phyloP scores from a whole-genome alignment of 2,329 filamentous ascomycete species.

The Polytolypa hystricis region DNA sequence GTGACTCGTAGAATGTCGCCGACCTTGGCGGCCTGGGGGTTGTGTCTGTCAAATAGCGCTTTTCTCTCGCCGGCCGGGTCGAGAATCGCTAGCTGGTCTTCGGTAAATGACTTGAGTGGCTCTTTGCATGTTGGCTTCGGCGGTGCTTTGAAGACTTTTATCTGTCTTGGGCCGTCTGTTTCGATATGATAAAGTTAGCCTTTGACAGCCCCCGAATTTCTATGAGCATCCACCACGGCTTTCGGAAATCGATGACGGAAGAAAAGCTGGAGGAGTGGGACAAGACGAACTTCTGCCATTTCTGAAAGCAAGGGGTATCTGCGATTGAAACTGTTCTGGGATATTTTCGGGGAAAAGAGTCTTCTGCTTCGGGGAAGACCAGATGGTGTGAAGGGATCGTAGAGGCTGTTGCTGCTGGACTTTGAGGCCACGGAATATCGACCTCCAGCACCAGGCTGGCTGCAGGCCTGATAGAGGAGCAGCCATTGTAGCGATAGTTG shows the following conservation, averaged over 20 bases:
- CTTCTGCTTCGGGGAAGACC: constrained; percentile 32
- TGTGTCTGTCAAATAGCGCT: constrained; percentile 63
- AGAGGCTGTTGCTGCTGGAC: constrained; percentile 38
- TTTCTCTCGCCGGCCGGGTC: constrained; percentile 78
- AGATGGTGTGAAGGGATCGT: constrained; percentile 42
- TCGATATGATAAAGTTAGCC: neutral
- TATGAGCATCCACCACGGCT: too few relatives aligned
- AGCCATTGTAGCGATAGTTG: constrained; percentile 39
- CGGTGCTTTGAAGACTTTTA: constrained; percentile 43
- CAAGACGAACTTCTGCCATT: neutral
- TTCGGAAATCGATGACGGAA: too few relatives aligned
- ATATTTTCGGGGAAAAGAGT: constrained; percentile 31
- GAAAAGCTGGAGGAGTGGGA: too few relatives aligned
- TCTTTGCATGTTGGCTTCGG: constrained; percentile 43
- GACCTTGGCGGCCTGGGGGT: constrained; percentile 66
- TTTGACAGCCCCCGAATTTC: neutral
- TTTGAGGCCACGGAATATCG: constrained; percentile 45
- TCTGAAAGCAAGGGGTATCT: constrained; percentile 23
- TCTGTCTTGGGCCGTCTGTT: constrained; percentile 34
- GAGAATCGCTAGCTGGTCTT: constrained; percentile 59
- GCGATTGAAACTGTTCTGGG: constrained; percentile 31
- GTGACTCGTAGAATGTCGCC: constrained; percentile 90
- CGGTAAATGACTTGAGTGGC: constrained; percentile 56
- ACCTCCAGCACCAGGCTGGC: constrained; percentile 61
- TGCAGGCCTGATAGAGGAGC: constrained; percentile 46